Evolutionary conservation across 768 basidiomycete species (phyloP), one percentile per base, ranked within the genome.

Genomic region (Roridomyces roridus): DNA sequence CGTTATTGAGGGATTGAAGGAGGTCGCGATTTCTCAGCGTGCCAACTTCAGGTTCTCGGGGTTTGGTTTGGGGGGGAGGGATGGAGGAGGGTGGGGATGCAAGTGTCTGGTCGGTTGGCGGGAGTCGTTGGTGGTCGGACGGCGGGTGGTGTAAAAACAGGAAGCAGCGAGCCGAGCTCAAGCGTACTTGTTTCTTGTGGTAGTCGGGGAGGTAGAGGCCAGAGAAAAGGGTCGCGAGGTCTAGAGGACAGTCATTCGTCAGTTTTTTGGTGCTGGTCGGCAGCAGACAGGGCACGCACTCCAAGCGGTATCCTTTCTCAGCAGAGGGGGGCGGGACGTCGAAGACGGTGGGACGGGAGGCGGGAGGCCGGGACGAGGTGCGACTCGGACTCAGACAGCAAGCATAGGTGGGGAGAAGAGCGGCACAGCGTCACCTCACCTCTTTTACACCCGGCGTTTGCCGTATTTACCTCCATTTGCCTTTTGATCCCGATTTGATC

Each of bases 191-290:
- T 70, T 59, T 63, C 61, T 57, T 67, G 62, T 59, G 59, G 52
- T 57, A 60, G 73, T 72, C 79, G 88, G 81, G 69, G 63, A 60
- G 72, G 73, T 72, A 79, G 89, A 83, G 77, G 87, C 87, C 88
- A 88, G 80, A 86, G 55, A 44, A 21, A 91, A 92, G 91, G 91
- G 91, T 92, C 91, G 91, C 91, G 91, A 92, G 91, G 84, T 85
- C 88, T 91, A 66, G 42, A 34, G 41, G 54, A 44, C 29, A 43
- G 69, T 28, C 21, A 37, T 31, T 25, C 49, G 21, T 44, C 45
- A 59, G 45, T 21, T 44, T 35, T 2, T 71, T 71, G 53, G 65
- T 56, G 0, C 67, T 67, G 66, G 21, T 65, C 46, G 29, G 46
- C 55, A 44, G 37, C 47, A 11, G 44, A 23, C 12, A 21, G 24